phyloP scores from a whole-genome alignment of 352 stramenopile genomes.

The Thraustochytrium sp. region DNA sequence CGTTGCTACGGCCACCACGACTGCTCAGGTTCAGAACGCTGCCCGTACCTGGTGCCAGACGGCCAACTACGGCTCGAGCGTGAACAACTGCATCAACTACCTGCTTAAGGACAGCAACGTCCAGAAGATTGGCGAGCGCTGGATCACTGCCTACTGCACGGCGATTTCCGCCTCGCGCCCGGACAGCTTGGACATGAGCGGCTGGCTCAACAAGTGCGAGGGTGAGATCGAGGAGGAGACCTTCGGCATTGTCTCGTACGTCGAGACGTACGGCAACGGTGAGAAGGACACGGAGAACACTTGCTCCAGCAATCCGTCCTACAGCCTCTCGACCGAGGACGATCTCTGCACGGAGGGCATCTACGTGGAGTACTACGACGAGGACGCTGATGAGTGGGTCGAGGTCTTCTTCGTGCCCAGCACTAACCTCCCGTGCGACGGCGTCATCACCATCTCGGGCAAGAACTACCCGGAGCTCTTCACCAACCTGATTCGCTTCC shows the following conservation, averaged over 20 bases:
- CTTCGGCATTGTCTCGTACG: background rate
- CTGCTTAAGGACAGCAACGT: background rate
- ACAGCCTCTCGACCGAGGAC: background rate
- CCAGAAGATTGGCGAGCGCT: background rate
- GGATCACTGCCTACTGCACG: background rate
- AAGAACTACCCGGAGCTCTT: conserved; percentile 15
- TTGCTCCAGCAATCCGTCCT: background rate
- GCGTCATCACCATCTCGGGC: background rate
- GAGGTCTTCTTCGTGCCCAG: conserved; percentile 11
- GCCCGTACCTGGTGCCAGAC: background rate
- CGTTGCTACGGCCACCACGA: background rate
- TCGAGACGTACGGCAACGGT: conserved; percentile 8
- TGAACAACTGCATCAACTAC: background rate
- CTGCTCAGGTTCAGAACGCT: background rate
- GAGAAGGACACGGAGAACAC: background rate
- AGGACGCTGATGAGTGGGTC: background rate
- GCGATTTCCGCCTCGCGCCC: background rate
- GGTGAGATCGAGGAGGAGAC: background rate
- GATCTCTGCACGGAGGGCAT: background rate
- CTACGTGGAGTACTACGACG: conserved; percentile 15
- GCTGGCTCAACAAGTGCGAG: background rate
- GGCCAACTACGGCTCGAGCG: background rate
- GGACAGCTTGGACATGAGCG: background rate
- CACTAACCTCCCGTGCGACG: background rate
- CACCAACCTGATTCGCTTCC: conserved; percentile 1